Evolutionary conservation across 2,329 filamentous ascomycete species (phyloP).

Genomic region (Penicillium paneum): DNA sequence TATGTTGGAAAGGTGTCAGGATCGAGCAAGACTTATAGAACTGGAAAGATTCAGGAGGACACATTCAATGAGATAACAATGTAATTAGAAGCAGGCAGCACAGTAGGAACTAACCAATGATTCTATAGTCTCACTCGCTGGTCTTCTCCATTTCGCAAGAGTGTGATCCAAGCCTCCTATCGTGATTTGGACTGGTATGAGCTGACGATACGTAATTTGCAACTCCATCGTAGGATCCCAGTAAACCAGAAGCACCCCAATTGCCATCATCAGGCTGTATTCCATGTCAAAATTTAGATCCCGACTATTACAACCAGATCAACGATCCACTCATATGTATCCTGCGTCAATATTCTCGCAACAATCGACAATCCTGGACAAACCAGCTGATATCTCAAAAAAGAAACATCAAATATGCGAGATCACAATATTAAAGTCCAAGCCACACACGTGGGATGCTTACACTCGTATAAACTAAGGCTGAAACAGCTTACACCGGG

Average conservation of each 20-base stretch:
- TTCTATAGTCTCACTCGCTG: neutral
- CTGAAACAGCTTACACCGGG: neutral
- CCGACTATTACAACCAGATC: neutral
- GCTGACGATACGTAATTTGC: neutral
- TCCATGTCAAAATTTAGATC: neutral
- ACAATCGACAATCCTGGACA: neutral
- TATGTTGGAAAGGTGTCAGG: neutral
- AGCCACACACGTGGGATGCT: neutral
- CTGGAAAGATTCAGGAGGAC: neutral
- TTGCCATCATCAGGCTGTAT: neutral
- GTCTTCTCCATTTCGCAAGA: neutral
- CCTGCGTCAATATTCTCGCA: neutral
- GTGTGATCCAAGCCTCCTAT: neutral
- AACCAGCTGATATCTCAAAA: neutral
- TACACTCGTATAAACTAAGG: neutral
- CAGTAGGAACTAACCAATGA: neutral
- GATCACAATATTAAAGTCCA: neutral
- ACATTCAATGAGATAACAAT: neutral
- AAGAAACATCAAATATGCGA: neutral
- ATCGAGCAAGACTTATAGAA: conserved; percentile 1
- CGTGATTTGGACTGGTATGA: conserved; percentile 1
- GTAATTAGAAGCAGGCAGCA: neutral
- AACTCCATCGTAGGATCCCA: neutral
- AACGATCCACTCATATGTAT: neutral
- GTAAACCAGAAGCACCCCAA: neutral